Evolutionary conservation across 2,329 filamentous ascomycete genomes (phyloP).

Genomic region (Orbilia javanica): DNA sequence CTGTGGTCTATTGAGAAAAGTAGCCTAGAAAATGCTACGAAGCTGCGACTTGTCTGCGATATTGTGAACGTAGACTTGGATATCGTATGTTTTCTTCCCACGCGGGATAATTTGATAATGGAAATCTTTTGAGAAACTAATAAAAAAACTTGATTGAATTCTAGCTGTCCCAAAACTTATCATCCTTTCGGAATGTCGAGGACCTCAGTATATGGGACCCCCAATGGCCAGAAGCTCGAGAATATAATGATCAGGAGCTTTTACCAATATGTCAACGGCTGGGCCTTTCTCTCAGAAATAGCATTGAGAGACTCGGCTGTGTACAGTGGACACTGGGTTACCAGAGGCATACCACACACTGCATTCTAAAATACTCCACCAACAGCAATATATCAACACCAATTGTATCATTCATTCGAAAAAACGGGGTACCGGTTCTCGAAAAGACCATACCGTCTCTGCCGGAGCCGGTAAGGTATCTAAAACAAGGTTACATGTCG

Average conservation of each 20-base stretch:
- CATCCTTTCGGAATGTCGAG: slow-evolving; percentile 5
- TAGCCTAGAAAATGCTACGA: background rate
- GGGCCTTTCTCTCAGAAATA: background rate
- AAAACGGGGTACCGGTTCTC: background rate
- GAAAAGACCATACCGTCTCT: background rate
- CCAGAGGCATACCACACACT: background rate
- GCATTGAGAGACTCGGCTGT: background rate
- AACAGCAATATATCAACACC: background rate
- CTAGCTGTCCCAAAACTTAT: slow-evolving; percentile 27
- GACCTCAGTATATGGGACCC: slow-evolving; percentile 43
- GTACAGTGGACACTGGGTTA: slow-evolving; percentile 32
- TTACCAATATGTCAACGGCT: slow-evolving; percentile 8
- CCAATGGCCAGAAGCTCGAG: slow-evolving; percentile 2
- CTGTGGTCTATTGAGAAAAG: background rate
- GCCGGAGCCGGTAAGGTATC: slow-evolving; percentile 21
- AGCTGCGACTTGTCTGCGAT: slow-evolving; percentile 31
- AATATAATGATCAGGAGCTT: slow-evolving; percentile 18
- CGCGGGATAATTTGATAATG: background rate
- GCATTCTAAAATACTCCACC: background rate
- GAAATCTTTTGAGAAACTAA: background rate
- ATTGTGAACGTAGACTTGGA: slow-evolving; percentile 12
- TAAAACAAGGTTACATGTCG: slow-evolving; percentile 42
- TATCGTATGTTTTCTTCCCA: background rate
- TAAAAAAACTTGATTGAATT: no score
- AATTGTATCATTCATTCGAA: background rate